phyloP scores from a whole-genome alignment of 768 basidiomycete species.

The Krasilnikovozyma curviuscula region DNA sequence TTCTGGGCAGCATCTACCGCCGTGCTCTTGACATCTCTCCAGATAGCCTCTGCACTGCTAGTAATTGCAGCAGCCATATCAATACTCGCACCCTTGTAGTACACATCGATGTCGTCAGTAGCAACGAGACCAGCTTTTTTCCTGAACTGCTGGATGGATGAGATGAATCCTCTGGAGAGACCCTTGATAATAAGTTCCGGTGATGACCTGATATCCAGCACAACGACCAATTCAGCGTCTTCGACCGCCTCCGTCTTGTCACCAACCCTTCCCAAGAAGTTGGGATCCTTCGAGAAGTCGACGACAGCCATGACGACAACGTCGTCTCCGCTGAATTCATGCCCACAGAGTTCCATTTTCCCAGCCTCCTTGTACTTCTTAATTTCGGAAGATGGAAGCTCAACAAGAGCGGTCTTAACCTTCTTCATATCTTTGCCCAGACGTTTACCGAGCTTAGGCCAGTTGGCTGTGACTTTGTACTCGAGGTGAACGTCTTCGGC shows the following conservation, averaged over 20 bases:
- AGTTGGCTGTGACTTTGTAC: constrained; percentile 84
- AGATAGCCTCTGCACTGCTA: constrained; percentile 40
- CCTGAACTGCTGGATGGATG: constrained; percentile 80
- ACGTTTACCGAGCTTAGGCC: constrained; percentile 82
- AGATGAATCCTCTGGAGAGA: constrained; percentile 71
- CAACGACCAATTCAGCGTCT: constrained; percentile 67
- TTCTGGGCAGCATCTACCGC: constrained; percentile 43
- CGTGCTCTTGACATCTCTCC: constrained; percentile 48
- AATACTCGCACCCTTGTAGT: constrained; percentile 48
- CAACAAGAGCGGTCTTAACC: constrained; percentile 71
- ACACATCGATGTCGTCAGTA: constrained; percentile 79
- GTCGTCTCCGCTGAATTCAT: constrained; percentile 76
- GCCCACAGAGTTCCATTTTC: constrained; percentile 67
- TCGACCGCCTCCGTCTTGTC: constrained; percentile 30
- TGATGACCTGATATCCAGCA: constrained; percentile 75
- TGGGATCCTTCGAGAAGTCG: constrained; percentile 38
- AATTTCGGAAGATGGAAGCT: constrained; percentile 59
- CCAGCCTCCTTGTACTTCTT: constrained; percentile 56
- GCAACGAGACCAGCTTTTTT: constrained; percentile 92
- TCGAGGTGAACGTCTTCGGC: constrained; percentile 67
- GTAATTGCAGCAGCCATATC: constrained; percentile 25
- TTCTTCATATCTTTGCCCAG: constrained; percentile 75
- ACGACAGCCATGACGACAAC: constrained; percentile 78
- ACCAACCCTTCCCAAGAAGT: constrained; percentile 4
- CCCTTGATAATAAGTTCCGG: constrained; percentile 73